phyloP scores from a whole-genome alignment of 1,139 yeast genomes.

The Kodamaea sp. region DNA sequence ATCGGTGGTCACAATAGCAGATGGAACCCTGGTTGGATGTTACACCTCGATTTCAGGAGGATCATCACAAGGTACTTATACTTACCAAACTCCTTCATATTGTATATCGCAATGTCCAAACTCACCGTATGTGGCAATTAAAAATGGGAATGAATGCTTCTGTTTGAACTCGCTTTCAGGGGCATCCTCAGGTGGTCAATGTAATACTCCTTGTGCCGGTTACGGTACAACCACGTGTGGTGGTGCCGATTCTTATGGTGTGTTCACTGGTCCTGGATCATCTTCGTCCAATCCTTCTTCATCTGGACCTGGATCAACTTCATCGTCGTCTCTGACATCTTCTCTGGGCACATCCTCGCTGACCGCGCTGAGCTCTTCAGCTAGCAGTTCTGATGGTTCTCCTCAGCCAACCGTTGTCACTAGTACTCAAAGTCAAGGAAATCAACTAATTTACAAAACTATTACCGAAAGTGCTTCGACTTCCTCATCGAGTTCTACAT shows the following conservation, averaged over 20 bases:
- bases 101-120: constrained; percentile 49
- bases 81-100: constrained; percentile 47
- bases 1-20: constrained; percentile 3
- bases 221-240: constrained; percentile 55
- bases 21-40: constrained; percentile 26
- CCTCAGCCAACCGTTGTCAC: constrained; percentile 7
- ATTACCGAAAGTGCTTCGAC: constrained; percentile 17
- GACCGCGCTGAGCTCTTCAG: constrained; percentile 4
- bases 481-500: constrained; percentile 9
- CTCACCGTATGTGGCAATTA: constrained; percentile 56
- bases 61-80: constrained; percentile 30
- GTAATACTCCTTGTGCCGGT: constrained; percentile 51
- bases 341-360: constrained; percentile 10
- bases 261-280: constrained; percentile 32
- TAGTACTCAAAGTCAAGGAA: constrained; percentile 9
- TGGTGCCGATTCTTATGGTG: constrained; percentile 43
- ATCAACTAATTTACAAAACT: constrained; percentile 13
- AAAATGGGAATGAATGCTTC: constrained; percentile 55
- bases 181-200: constrained; percentile 27
- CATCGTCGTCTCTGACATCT: constrained; percentile 8
- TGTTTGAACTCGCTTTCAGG: constrained; percentile 59
- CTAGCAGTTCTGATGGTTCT: not conserved
- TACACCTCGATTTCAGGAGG: constrained; percentile 29
- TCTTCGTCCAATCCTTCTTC: constrained; percentile 3
- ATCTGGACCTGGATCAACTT: constrained; percentile 1